These are phyloP conservation scores for Seiridium cupressi DNA, from an alignment of 2,329 filamentous ascomycete genomes.

Conservation along the genomic window DNA sequence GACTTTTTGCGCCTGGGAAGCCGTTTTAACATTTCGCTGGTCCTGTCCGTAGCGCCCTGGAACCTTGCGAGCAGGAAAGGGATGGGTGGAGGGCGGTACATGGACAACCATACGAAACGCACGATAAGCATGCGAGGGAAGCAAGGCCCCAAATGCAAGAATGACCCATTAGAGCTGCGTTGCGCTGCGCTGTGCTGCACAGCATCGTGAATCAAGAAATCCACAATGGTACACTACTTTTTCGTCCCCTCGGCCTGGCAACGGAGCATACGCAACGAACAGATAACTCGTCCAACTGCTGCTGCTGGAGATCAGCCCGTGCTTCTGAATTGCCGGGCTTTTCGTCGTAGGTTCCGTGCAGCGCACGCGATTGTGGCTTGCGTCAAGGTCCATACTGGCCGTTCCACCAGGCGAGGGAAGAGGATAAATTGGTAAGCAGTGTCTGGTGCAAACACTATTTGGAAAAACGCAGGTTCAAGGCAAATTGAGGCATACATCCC, in stretches of 20 bases:
- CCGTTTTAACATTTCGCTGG: neutral
- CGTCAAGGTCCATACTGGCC: neutral
- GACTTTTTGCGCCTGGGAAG: neutral
- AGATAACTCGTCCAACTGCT: neutral
- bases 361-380: slow-evolving; percentile 5
- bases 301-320: neutral
- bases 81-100: neutral
- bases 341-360: neutral
- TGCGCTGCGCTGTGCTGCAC: too few species aligned
- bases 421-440: too few species aligned
- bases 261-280: too few species aligned
- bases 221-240: too few species aligned
- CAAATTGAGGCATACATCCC: too few species aligned
- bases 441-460: too few species aligned
- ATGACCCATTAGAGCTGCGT: too few species aligned
- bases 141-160: too few species aligned
- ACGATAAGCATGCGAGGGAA: neutral
- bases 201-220: too few species aligned
- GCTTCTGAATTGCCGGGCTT: neutral
- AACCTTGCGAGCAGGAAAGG: neutral
- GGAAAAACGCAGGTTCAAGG: too few species aligned
- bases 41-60: neutral
- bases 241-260: too few species aligned
- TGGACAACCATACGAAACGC: neutral
- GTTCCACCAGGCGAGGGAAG: too few species aligned